Base-by-base conservation (phyloP, 352 stramenopile genomes). In the Phytophthora nicotianae region DNA sequence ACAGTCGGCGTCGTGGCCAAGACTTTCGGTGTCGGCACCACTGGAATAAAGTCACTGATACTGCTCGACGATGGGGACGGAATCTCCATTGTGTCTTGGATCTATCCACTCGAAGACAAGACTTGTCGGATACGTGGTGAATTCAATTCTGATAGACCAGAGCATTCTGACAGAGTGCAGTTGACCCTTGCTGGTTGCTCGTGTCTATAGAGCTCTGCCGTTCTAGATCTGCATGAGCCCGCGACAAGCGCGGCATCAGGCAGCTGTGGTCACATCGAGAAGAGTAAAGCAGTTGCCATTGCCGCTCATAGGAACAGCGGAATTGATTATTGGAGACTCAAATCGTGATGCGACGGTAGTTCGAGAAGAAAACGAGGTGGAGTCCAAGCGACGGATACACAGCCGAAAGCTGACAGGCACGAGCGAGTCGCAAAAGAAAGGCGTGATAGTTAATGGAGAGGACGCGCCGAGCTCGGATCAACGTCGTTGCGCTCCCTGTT, bases 271-370 rank as follows among this genome's bases (percentile, higher is more conserved):
- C 35, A 46, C 8, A 16, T 56, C 20, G 49, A 56, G 14, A 56
- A 53, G 16, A 14, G 20, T 11, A 23, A 47, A 47, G 50, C 21
- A 46, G 50, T 35, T 38, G 33, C 35, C n/a, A 13, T 41, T 27
- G 27, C 45, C 23, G 45, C 26, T 40, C 24, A 14, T 51, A 40
- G 45, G 24, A 51, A 26, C 45, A 26, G 20, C 20, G 48, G 13
- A 55, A 55, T 55, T 45, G 32, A 45, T 55, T 45, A 33, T 55
- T 55, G 17, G 48, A 55, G 48, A 45, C 48, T 20, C 48, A 46
- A 56, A 56, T 56, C 49, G 49, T 56, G 49, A 56, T 47, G 49
- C 49, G 49, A 41, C 49, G 49, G 48, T 55, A 56, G 13, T 32
- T 51, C n/a, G 46, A 51, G 26, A 51, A 17, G 26, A 29, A 40